Conservation (phyloP, 345 rosid species). For the Euclidium syriacum region DNA sequence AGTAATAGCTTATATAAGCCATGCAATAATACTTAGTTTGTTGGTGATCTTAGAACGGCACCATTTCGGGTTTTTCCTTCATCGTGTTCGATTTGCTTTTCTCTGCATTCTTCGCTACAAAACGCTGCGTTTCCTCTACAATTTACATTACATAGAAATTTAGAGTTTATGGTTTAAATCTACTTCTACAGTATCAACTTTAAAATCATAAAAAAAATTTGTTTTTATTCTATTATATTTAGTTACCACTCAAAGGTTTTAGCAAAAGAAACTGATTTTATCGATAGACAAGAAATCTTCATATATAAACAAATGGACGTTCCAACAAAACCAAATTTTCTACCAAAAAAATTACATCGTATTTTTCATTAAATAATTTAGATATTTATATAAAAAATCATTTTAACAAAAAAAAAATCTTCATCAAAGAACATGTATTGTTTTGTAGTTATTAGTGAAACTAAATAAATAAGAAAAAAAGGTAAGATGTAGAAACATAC, state of each 20-base stretch:
- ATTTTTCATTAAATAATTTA: no score
- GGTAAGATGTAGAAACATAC: slow-evolving; percentile 28
- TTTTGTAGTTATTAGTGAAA: neutral
- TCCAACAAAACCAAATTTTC: no score
- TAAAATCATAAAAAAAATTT: no score
- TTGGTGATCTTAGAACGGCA: slow-evolving; percentile 2
- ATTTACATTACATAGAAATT: slow-evolving; percentile 1
- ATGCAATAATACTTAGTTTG: slow-evolving; percentile 5
- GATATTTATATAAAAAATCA: no score
- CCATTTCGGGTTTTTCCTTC: slow-evolving; percentile 39
- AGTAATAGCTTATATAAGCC: neutral
- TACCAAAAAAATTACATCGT: no score
- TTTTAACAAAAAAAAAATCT: no score
- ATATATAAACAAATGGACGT: no score
- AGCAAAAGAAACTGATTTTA: neutral
- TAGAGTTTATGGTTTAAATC: no score
- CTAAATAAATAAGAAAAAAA: neutral
- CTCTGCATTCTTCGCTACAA: slow-evolving; percentile 85
- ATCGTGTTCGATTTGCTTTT: slow-evolving; percentile 62
- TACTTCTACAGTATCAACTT: no score
- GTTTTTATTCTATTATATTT: no score
- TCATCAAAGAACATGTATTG: neutral
- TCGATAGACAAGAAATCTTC: no score
- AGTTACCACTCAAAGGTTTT: neutral
- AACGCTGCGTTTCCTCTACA: slow-evolving; percentile 81